Percentiles rank a stretch among this genome's conserved stretches.
Conservation (phyloP, 768 basidiomycete genomes). For the Hypholoma fasciculare region DNA sequence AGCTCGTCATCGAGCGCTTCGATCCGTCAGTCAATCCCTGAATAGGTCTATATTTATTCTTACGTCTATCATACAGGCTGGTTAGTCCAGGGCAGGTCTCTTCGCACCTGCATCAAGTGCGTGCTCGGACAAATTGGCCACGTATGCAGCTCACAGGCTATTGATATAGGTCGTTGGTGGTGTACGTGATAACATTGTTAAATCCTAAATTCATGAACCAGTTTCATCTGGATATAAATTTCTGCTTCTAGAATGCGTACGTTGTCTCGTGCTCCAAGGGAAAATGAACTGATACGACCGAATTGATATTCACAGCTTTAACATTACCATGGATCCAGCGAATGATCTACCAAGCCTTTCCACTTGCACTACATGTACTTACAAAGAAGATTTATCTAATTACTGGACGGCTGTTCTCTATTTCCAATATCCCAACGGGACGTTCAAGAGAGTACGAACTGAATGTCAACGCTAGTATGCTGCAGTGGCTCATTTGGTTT, state of each 20-base stretch:
- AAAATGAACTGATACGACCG: background rate
- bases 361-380: conserved; percentile 19
- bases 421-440: conserved; percentile 21
- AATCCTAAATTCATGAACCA: background rate
- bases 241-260: background rate
- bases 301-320: conserved; percentile 11
- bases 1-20: conserved; percentile 19
- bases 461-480: background rate
- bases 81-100: background rate
- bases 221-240: too few relatives aligned
- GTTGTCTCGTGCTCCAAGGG: background rate
- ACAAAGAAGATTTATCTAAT: conserved; percentile 20
- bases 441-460: conserved; percentile 16
- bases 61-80: background rate
- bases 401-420: conserved; percentile 24
- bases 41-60: background rate
- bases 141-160: background rate
- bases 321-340: conserved; percentile 17
- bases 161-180: background rate
- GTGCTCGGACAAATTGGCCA: background rate
- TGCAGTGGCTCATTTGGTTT: background rate
- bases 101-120: background rate
- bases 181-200: background rate
- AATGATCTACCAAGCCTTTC: conserved; percentile 17
- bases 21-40: conserved; percentile 16